Conservation (phyloP, 306 rosid species). For the Cucurbita maxima region DNA sequence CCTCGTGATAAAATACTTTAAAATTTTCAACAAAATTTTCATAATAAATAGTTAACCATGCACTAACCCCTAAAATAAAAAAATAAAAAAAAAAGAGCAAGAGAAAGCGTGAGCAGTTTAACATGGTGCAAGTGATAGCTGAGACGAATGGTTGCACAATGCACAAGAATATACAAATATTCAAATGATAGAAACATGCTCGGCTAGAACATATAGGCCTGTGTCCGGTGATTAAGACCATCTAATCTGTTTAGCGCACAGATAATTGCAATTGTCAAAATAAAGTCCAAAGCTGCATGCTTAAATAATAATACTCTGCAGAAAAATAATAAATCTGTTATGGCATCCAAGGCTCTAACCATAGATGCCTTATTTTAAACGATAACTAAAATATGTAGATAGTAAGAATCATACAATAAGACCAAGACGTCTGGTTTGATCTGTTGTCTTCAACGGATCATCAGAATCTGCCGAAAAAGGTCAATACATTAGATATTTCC, state of each 20-base stretch:
- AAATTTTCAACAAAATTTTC: neutral
- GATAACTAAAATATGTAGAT: neutral
- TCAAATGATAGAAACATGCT: neutral
- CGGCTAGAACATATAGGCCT: neutral
- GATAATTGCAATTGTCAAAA: neutral
- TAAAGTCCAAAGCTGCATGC: neutral
- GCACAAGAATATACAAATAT: neutral
- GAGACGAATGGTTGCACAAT: neutral
- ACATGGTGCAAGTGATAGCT: neutral
- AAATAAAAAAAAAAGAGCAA: neutral
- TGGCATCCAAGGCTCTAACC: neutral
- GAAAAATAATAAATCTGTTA: neutral
- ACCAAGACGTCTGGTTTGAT: constrained; percentile 63
- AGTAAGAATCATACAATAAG: constrained; percentile 37
- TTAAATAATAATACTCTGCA: neutral
- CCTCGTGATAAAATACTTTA: neutral
- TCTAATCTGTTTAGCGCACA: neutral
- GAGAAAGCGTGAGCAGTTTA: neutral
- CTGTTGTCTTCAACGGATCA: constrained; percentile 71
- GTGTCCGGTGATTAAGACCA: neutral
- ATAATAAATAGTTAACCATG: neutral
- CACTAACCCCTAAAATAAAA: neutral
- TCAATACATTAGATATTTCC: neutral
- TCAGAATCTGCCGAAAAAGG: constrained; percentile 34
- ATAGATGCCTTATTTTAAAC: neutral